Conservation (phyloP, 805 yeast species). For the Kuraishia piskuri region DNA sequence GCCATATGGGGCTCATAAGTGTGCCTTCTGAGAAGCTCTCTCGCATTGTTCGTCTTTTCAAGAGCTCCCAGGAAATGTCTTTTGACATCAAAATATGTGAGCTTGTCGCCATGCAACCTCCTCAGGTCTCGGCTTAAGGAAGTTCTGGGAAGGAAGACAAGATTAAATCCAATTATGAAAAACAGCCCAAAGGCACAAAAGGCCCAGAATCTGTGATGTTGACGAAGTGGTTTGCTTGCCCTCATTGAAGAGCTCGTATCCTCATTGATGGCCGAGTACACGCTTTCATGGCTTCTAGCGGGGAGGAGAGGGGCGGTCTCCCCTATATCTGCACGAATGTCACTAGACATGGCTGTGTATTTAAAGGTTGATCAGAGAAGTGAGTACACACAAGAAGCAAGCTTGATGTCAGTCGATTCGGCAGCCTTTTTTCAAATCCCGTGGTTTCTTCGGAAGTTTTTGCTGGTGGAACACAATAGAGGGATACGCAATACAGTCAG, state of each 20-base stretch:
- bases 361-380: background rate
- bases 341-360: background rate
- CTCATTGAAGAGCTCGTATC: background rate
- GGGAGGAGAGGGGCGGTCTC: background rate
- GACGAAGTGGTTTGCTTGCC: background rate
- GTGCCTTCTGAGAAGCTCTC: conserved; percentile 27
- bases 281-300: background rate
- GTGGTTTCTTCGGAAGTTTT: too few species aligned
- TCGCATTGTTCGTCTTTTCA: conserved; percentile 22
- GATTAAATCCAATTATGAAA: conserved; percentile 46
- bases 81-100: conserved; percentile 64
- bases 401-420: too few species aligned
- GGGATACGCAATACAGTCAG: background rate
- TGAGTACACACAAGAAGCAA: too few species aligned
- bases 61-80: conserved; percentile 44
- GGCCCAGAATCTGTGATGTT: conserved; percentile 28
- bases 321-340: background rate
- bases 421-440: too few species aligned
- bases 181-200: conserved; percentile 39
- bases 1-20: conserved; percentile 34
- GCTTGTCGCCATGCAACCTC: conserved; percentile 55
- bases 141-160: conserved; percentile 77
- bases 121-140: conserved; percentile 75
- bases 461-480: too few species aligned
- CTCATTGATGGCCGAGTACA: background rate